phyloP scores from a whole-genome alignment of 352 stramenopile genomes.

The Aphanomyces euteiches region DNA sequence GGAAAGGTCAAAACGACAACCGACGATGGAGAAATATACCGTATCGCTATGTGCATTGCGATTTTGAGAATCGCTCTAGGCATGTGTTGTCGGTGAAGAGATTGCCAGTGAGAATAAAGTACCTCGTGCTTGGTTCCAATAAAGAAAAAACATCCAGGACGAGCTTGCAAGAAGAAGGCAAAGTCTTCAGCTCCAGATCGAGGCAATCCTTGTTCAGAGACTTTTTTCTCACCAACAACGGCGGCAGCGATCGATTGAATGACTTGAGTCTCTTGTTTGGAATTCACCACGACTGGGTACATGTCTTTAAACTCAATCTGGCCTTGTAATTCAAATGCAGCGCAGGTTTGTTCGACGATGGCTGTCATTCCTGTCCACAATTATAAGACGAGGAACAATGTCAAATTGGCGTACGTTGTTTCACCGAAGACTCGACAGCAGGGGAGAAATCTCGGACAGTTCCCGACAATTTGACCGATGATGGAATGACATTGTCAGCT shows the following conservation, averaged over 20 bases:
- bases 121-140: conserved; percentile 49
- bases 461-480: conserved; percentile 71
- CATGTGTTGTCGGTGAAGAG: background rate
- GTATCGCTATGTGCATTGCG: conserved; percentile 70
- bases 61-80: conserved; percentile 33
- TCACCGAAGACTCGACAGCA: conserved; percentile 73
- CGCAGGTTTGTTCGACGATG: conserved; percentile 82
- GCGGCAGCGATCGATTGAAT: conserved; percentile 56
- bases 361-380: conserved; percentile 50
- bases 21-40: background rate
- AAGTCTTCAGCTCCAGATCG: conserved; percentile 95
- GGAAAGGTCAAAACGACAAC: background rate
- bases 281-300: conserved; percentile 76
- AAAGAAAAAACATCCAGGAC: conserved; percentile 82
- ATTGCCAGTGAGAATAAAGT: conserved; percentile 41
- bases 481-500: conserved; percentile 94
- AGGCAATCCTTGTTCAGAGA: conserved; percentile 71
- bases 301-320: conserved; percentile 62
- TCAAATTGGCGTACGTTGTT: conserved; percentile 1
- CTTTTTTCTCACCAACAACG: conserved; percentile 49
- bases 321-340: conserved; percentile 65
- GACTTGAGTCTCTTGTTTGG: conserved; percentile 60
- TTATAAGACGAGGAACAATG: background rate
- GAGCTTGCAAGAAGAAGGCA: conserved; percentile 81
- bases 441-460: conserved; percentile 92